Evolutionary conservation across 1,139 yeast genomes (phyloP), one percentile per base, ranked within the genome.

Genomic region (Sugiyamaella grinbergsii): DNA sequence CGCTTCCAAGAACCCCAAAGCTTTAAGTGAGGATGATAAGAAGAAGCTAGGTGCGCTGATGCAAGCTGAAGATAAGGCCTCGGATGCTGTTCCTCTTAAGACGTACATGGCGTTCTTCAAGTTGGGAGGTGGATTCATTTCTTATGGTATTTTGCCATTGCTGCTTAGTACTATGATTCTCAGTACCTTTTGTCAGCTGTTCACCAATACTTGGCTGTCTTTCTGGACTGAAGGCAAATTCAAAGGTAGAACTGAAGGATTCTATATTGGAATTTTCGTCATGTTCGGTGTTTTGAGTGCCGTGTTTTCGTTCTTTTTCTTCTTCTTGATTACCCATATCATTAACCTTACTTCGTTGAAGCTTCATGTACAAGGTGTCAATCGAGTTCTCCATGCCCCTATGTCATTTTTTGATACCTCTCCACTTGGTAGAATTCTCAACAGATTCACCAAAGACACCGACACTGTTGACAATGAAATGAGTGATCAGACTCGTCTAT

Each of bases 141-240:
- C 70, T 7, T 62, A 64, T 19, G 55, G 71, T 5, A 66, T 78
- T 3, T 58, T 80, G 10, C 79, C 82, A 4, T 15, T 75, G 1
- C 19, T 77, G 1, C 55, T 70, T 1, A 58, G 76, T 6, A 59
- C 67, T 2, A 58, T 70, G 52, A 70, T 77, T 1, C 58, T 83
- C 5, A 67, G 81, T 3, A 78, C 89, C 0, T 87, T 86, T 62
- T 73, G 77, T 55, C 77, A 74, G 48, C 67, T 86, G 36, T 85
- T 87, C 64, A 76, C 86, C 32, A 85, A 85, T 60, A 83, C 84
- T 18, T 90, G 96, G 95, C 73, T 90, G 55, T 83, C 96, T 0
- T 90, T 80, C 67, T 90, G 97, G 97, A 76, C 85, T 2, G 78
- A 76, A 18, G 49, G 73, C 48, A 82, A 78, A 64, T 88, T 84